Conservation (phyloP, 805 yeast species). For the Candida ovalis region DNA sequence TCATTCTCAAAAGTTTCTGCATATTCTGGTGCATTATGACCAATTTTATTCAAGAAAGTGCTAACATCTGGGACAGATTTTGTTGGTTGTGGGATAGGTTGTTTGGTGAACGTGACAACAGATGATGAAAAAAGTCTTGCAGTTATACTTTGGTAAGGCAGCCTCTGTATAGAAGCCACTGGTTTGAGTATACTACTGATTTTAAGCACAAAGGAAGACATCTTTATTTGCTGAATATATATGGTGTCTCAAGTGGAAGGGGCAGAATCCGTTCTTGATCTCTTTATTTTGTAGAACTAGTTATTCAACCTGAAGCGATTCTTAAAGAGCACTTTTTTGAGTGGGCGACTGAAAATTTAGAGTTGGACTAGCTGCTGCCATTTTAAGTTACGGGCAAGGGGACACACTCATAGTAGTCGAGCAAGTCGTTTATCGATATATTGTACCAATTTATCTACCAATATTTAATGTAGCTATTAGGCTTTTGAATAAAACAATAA, state of each 20-base stretch:
- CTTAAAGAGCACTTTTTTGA: too few relatives aligned
- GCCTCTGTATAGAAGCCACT: neutral
- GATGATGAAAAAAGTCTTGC: constrained; percentile 10
- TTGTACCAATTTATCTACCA: too few relatives aligned
- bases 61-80: constrained; percentile 60
- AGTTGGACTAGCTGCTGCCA: neutral
- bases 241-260: too few relatives aligned
- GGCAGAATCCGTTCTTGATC: too few relatives aligned
- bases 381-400: neutral
- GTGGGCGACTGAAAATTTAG: neutral
- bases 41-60: constrained; percentile 72
- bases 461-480: too few relatives aligned
- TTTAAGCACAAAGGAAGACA: neutral
- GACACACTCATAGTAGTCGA: too few relatives aligned
- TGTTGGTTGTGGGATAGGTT: constrained; percentile 38
- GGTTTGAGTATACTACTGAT: neutral
- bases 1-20: constrained; percentile 60
- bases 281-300: too few relatives aligned
- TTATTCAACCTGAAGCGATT: too few relatives aligned
- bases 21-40: constrained; percentile 68
- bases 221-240: neutral
- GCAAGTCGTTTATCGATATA: too few relatives aligned
- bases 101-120: neutral
- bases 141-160: neutral
- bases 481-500: too few relatives aligned